Base-by-base conservation (phyloP, 2,329 filamentous ascomycete species). In the Emmonsiellopsis sp. region DNA sequence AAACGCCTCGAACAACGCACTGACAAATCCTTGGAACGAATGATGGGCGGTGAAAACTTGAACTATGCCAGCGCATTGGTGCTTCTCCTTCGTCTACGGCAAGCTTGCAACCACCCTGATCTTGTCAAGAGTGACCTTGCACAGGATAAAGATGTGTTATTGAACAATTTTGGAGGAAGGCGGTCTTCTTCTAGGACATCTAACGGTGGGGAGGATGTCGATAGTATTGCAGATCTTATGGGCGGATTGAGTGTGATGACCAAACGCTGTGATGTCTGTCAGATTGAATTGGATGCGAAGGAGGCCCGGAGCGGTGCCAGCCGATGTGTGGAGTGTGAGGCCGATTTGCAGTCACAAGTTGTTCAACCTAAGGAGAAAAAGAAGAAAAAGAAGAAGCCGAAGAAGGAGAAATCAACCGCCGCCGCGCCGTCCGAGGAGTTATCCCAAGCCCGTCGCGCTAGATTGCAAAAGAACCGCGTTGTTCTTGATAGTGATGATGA, bases 11-110 rank as follows among this genome's bases (percentile, higher is more conserved):
- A 94, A 63, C 79, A 84, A 56, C 84, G 93, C 37, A 91, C 93
- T 9, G 88, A 97, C 66, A 83, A 85, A 65, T 90, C 88, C 62
- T 80, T 98, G 49, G 84, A 94, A 62, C 82, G 84, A 66, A 94
- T 97, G 86, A 91, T 95, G 84, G 82, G 81, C 49, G 84, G 82
- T 6, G 83, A 77, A 32, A 84, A 88, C 64, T 75, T 91, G 51
- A 94, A 90, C 72, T 97, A 97, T 66, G 92, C 94, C 55, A 94
- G 90, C 62, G 93, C 93, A 14, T 82, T 98, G 64, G 91, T 95
- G 10, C 75, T 98, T 56, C 80, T 98, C n/a, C 75, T 98, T 53
- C 85, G 93, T 40, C 76, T 98, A 56, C 81, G 93, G 55, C 93
- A 98, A 68, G 88, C 90, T 17, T 98, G 93, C 69, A 95, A 98